Conservation (phyloP, 805 yeast genomes). For the Sugiyamaella marilandica region DNA sequence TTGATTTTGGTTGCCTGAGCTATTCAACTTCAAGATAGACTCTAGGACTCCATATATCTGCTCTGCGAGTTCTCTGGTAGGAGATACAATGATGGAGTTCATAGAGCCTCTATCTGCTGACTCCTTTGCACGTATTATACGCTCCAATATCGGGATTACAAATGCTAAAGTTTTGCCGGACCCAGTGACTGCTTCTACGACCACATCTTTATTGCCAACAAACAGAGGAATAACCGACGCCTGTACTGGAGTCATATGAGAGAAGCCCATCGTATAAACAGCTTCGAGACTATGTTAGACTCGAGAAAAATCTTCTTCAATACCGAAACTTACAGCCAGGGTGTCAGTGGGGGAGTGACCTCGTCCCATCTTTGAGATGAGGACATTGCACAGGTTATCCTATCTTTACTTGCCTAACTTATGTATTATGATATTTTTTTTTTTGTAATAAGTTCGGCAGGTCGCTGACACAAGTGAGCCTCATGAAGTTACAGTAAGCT, state of each 20-base stretch:
- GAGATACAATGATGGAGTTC: constrained; percentile 67
- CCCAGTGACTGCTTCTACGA: constrained; percentile 96
- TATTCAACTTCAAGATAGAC: constrained; percentile 46
- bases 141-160: constrained; percentile 74
- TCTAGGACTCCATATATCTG: constrained; percentile 63
- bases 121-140: constrained; percentile 39
- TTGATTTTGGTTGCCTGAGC: constrained; percentile 38
- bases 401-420: too few relatives aligned
- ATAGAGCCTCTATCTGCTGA: constrained; percentile 24
- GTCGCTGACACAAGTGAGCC: too few relatives aligned
- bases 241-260: constrained; percentile 92
- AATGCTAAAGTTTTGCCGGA: constrained; percentile 97
- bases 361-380: constrained; percentile 59
- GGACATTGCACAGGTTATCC: background rate
- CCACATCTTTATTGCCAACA: constrained; percentile 82
- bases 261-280: constrained; percentile 66
- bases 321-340: constrained; percentile 50
- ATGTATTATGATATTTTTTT: too few relatives aligned
- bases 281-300: constrained; percentile 42
- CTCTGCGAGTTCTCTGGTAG: constrained; percentile 51
- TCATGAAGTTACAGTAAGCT: too few relatives aligned
- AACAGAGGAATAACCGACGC: constrained; percentile 90
- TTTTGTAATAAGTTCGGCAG: too few relatives aligned
- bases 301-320: constrained; percentile 3
- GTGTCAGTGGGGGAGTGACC: constrained; percentile 48